Percentiles rank a stretch among this genome's conserved stretches.
These are phyloP conservation scores for Pleodorina starrii DNA, from an alignment of 139 green algal genomes.

Conservation along the genomic window DNA sequence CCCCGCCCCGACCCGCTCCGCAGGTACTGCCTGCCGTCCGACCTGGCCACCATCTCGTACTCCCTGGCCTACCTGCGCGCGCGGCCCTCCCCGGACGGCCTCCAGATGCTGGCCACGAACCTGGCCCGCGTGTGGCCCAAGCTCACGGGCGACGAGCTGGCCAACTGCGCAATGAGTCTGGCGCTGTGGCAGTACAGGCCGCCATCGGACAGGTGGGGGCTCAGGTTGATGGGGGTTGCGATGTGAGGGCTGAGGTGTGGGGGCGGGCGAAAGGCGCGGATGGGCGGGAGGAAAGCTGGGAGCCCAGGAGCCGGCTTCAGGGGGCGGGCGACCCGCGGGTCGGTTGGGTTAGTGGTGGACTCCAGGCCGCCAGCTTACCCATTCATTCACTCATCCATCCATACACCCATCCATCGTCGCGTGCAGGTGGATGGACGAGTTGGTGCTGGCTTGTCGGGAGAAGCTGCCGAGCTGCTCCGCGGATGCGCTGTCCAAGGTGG, in stretches of 20 bases:
- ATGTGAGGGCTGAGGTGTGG: too few species aligned
- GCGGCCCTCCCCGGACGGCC: neutral
- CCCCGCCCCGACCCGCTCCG: too few species aligned
- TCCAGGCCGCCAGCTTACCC: too few species aligned
- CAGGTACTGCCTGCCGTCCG: slow-evolving; percentile 43
- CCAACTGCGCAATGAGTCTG: slow-evolving; percentile 49
- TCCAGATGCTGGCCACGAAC: neutral
- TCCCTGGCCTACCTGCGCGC: slow-evolving; percentile 51
- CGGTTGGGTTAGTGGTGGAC: too few species aligned
- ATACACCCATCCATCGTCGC: too few species aligned
- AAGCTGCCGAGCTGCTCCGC: slow-evolving; percentile 26
- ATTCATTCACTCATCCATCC: too few species aligned
- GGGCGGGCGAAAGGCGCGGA: too few species aligned
- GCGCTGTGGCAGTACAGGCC: slow-evolving; percentile 48
- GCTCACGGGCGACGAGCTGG: slow-evolving; percentile 39
- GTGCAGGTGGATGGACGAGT: slow-evolving; percentile 48
- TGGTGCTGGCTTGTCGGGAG: slow-evolving; percentile 8
- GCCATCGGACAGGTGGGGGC: slow-evolving; percentile 16
- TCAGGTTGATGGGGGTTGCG: too few species aligned
- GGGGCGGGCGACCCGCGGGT: too few species aligned
- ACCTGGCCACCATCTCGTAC: slow-evolving; percentile 49
- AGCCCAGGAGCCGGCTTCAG: too few species aligned
- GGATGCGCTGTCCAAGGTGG: slow-evolving; percentile 41
- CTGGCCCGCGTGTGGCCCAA: neutral
- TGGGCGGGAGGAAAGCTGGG: too few species aligned